Evolutionary conservation across 495 filamentous ascomycete genomes (phyloP).

Genomic region (Gamarada debralockiae): DNA sequence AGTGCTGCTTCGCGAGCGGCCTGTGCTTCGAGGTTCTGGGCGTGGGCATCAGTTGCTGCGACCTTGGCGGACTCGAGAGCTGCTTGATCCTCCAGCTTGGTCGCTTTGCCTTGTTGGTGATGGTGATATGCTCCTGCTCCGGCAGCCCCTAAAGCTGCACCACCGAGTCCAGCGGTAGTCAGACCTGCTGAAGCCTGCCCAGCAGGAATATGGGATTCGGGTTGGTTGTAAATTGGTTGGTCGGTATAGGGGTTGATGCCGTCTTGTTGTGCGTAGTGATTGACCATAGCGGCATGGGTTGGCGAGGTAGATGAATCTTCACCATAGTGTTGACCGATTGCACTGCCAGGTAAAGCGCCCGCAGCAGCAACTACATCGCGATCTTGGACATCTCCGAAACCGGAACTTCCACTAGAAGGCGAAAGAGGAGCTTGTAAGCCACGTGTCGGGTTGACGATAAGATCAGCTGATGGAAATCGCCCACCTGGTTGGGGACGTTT

Average conservation of each 20-base stretch:
- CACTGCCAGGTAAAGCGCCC: slow-evolving; percentile 47
- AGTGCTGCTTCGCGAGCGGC: slow-evolving; percentile 13
- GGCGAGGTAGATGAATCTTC: slow-evolving; percentile 4
- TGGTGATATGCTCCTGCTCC: slow-evolving; percentile 14
- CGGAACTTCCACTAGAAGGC: slow-evolving; percentile 72
- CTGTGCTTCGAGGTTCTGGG: slow-evolving; percentile 2
- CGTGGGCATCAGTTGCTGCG: slow-evolving; percentile 17
- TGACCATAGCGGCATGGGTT: slow-evolving; percentile 33
- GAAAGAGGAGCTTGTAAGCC: slow-evolving; percentile 73
- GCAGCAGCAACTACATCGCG: slow-evolving; percentile 52
- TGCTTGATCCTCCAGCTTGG: slow-evolving; percentile 13
- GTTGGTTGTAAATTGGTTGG: slow-evolving; percentile 25
- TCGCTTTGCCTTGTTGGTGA: slow-evolving; percentile 5
- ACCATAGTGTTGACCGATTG: slow-evolving; percentile 28
- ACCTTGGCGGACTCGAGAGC: slow-evolving; percentile 5
- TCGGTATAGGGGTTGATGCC: slow-evolving; percentile 42
- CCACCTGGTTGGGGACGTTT: slow-evolving; percentile 78
- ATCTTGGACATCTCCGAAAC: slow-evolving; percentile 47
- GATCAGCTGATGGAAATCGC: slow-evolving; percentile 76
- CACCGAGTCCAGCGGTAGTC: slow-evolving; percentile 13
- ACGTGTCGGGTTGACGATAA: slow-evolving; percentile 67
- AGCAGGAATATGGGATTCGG: not conserved
- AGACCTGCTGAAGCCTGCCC: not conserved
- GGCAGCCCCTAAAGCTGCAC: slow-evolving; percentile 6
- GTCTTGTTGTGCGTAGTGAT: slow-evolving; percentile 36